Evolutionary conservation across 495 filamentous ascomycete genomes (phyloP).

Genomic region (Podospora tetraspora): DNA sequence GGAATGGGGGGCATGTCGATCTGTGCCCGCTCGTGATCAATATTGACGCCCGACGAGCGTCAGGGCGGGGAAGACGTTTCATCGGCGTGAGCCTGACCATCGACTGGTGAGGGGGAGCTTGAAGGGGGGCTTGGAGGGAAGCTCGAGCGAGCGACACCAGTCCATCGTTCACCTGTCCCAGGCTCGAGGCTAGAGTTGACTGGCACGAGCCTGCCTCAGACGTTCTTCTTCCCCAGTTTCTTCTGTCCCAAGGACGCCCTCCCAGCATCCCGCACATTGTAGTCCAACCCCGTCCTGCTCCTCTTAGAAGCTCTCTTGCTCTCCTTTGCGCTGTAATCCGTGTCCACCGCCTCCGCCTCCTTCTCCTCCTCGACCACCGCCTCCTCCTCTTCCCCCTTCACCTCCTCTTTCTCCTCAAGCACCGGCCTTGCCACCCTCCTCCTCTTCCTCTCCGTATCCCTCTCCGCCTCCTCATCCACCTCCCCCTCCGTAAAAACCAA

Average conservation of each 20-base stretch:
- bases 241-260: neutral
- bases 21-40: neutral
- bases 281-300: neutral
- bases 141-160: no score
- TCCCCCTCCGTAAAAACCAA: constrained; percentile 66
- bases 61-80: neutral
- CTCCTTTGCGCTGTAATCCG: neutral
- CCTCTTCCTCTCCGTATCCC: neutral
- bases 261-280: neutral
- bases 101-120: neutral
- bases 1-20: neutral
- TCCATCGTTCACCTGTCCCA: neutral
- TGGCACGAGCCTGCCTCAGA: neutral
- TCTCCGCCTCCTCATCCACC: constrained; percentile 16
- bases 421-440: neutral
- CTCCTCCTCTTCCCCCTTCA: neutral
- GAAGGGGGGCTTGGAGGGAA: no score
- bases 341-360: neutral
- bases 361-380: no score
- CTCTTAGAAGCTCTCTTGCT: neutral
- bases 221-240: neutral
- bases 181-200: neutral
- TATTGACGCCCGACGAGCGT: neutral
- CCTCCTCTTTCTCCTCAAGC: neutral
- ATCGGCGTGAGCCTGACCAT: neutral